Base-by-base conservation (phyloP, 768 basidiomycete species). In the Leccinum incarnatum region DNA sequence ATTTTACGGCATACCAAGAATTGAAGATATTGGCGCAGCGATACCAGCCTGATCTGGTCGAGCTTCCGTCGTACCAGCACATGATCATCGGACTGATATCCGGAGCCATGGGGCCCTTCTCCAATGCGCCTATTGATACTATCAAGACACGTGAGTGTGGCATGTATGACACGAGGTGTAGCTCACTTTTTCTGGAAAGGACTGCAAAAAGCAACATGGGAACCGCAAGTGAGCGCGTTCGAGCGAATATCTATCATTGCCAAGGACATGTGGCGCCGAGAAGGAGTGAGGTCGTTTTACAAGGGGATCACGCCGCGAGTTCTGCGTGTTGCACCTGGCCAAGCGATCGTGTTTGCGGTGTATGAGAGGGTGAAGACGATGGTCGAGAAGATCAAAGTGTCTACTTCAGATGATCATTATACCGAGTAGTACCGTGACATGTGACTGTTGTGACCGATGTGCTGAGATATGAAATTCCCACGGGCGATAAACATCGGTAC, bases 261-360 rank as follows among this genome's bases (percentile, higher is more conserved):
- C 30, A 75, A 76, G n/a, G 93, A 93, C 50, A 97, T 98, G 94
- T 98, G 94, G 89, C 83, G 79, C 60, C 80, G 83, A 64, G 97
- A 99, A 75, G 97, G 97, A 6, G 78, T 89, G 15, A 75, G 75
- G 47, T 93, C 95, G 54, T 98, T 99, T 76, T 98, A 98, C 79
- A 98, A 97, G 78, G 97, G 97, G 19, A 98, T 99, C 71, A 98
- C 95, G 0, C 97, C 97, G 36, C 83, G 97, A 21, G 95, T 99
- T 36, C 78, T 97, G 67, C 86, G 97, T 55, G 97, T 99, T 48
- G 97, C 97, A 2, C 97, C 97, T 8, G 97, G 96, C 1, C 93
- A 93, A 72, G 95, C 95, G 2, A 91, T 98, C 64, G 96, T 98
- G 36, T 98, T 98, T 69, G 93, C 96, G 12, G 96, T 99, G 27